phyloP scores from a whole-genome alignment of 441 rosid genomes.

The Bocquillonia castaneifolia region DNA sequence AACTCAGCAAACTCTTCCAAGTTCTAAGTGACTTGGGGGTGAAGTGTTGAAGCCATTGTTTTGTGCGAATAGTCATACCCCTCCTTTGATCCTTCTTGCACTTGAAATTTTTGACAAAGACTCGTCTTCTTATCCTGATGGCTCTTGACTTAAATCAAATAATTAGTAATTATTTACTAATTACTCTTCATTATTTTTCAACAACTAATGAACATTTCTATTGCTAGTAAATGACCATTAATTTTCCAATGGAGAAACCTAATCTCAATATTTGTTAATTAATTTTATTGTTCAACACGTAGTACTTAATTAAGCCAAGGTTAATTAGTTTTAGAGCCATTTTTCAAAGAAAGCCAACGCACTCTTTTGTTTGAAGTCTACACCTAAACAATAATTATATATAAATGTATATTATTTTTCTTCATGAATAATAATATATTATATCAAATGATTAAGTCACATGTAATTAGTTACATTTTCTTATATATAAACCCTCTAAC shows the following conservation, averaged over 20 bases:
- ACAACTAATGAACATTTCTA: background rate
- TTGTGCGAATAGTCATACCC: too few species aligned
- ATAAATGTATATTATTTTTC: background rate
- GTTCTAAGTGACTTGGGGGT: too few species aligned
- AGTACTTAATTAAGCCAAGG: background rate
- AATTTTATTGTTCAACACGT: too few species aligned
- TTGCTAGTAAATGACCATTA: background rate
- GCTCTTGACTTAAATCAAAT: background rate
- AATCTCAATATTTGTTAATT: too few species aligned
- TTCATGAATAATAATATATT: background rate
- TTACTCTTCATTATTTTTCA: background rate
- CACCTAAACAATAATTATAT: conserved; percentile 3
- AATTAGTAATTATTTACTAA: too few species aligned
- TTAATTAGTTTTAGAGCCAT: background rate
- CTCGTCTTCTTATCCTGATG: background rate
- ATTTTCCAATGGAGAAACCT: background rate
- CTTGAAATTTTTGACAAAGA: background rate
- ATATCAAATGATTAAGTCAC: background rate
- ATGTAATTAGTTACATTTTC: too few species aligned
- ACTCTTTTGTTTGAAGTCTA: background rate
- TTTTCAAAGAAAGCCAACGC: background rate
- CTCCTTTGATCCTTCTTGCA: too few species aligned
- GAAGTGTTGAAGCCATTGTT: too few species aligned
- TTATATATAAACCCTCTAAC: too few species aligned
- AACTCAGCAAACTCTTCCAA: too few species aligned